These are phyloP conservation scores for Pyricularia pennisetigena DNA, from an alignment of 2,329 filamentous ascomycete species.

Conservation along the genomic window DNA sequence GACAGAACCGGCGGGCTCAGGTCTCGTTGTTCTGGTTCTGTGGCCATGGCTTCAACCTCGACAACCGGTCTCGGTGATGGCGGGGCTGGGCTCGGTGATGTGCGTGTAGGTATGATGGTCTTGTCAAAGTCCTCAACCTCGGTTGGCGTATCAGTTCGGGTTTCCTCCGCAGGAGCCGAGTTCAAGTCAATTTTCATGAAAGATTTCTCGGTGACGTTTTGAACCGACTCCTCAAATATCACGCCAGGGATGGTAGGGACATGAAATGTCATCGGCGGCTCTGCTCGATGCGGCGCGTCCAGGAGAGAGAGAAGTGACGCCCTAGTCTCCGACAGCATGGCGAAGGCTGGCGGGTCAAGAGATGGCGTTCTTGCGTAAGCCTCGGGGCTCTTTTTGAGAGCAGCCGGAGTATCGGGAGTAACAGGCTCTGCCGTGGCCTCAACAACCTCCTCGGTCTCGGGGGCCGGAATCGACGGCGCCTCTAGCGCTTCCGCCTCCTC, in stretches of 20 bases:
- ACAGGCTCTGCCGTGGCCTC: constrained; percentile 17
- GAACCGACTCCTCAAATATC: constrained; percentile 7
- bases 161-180: background rate
- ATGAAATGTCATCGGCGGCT: constrained; percentile 20
- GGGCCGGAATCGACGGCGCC: constrained; percentile 13
- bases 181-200: background rate
- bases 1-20: background rate
- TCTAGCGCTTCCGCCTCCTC: constrained; percentile 37
- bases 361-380: constrained; percentile 50
- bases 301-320: constrained; percentile 53
- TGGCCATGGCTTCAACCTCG: background rate
- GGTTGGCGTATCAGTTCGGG: background rate
- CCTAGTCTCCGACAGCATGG: constrained; percentile 40
- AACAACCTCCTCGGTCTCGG: constrained; percentile 15
- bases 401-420: constrained; percentile 21
- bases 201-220: background rate
- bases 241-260: constrained; percentile 29
- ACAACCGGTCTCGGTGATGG: background rate
- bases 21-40: background rate
- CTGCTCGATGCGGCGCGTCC: constrained; percentile 38
- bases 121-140: background rate
- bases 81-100: background rate
- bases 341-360: constrained; percentile 50
- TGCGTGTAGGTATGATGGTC: background rate
- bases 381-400: constrained; percentile 17